These are phyloP conservation scores for Apiotrichum domesticum DNA, from an alignment of 1,284 basidiomycete genomes.

Conservation along the genomic window DNA sequence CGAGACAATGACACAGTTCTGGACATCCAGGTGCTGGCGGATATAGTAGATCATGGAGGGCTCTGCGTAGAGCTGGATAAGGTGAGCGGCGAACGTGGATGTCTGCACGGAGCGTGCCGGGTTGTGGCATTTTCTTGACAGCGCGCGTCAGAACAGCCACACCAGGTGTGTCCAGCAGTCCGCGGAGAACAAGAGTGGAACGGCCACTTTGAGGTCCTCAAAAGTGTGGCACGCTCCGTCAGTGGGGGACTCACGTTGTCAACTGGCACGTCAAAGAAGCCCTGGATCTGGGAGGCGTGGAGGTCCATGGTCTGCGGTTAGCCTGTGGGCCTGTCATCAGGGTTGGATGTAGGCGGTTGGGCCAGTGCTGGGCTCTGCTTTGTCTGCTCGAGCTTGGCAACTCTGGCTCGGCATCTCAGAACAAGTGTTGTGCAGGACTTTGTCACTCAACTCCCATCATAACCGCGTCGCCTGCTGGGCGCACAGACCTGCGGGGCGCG, in stretches of 20 bases:
- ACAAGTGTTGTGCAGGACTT: too few relatives aligned
- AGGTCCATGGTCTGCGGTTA: constrained; percentile 78
- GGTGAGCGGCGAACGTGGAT: neutral
- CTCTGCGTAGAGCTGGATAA: constrained; percentile 73
- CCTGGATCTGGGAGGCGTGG: constrained; percentile 97
- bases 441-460: too few relatives aligned
- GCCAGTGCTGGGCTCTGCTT: too few relatives aligned
- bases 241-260: constrained; percentile 75
- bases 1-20: constrained; percentile 91
- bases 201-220: too few relatives aligned
- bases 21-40: constrained; percentile 79
- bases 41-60: constrained; percentile 95
- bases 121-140: neutral
- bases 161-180: neutral
- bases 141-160: neutral
- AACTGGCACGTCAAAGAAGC: constrained; percentile 99
- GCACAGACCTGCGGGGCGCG: too few relatives aligned
- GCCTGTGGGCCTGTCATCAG: too few relatives aligned
- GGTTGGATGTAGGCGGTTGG: too few relatives aligned
- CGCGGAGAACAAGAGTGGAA: neutral
- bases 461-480: too few relatives aligned
- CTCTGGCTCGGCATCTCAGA: too few relatives aligned
- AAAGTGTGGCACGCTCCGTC: neutral
- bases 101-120: neutral
- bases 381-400: too few relatives aligned